Evolutionary conservation across 2,329 filamentous ascomycete genomes (phyloP), one percentile per base, ranked within the genome.

Genomic region (Ophiostoma sp.): DNA sequence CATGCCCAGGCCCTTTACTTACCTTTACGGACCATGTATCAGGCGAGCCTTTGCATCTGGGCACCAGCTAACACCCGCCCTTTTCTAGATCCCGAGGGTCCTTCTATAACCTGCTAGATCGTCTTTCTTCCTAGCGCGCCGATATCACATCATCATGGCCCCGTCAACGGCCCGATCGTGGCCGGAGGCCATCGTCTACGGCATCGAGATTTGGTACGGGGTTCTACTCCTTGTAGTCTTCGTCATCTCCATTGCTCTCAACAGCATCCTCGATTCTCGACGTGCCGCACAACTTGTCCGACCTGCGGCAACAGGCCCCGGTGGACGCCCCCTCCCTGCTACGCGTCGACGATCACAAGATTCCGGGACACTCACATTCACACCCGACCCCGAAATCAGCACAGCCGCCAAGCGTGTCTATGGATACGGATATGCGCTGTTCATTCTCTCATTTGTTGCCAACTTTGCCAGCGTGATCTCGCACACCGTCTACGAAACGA

Each of bases 271-370:
- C 79, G 85, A 83, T 72, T 84, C 86, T 39, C 84, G 84, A 76
- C 86, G 83, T 71, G 83, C 85, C 73, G 86, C 87, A 50, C 83
- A 85, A 75, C 79, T 84, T 48, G 79, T 84, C 28, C 80, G 82
- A 70, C 87, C 85, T 28, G 85, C 82, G 42, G 82, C 88, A 76
- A 90, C 87, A 71, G 95, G 95, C n/a, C 94, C 95, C 0, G 95
- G 93, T 72, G 95, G 95, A 77, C 95, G 97, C 81, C 94, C 94
- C 45, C 85, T 98, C 71, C 94, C 94, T n/a, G 80, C 85, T 69
- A 88, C 86, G 74, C 92, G 90, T 80, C 89, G 85, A 73, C 85
- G 84, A 80, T 83, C 85, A 82, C 81, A 87, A 19, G 74, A 75
- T 17, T 71, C 74, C 1, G 36, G 63, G 11, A 70, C 45, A n/a